Conservation (phyloP, 164 flowering plant species). For the Magnolia officinalis region DNA sequence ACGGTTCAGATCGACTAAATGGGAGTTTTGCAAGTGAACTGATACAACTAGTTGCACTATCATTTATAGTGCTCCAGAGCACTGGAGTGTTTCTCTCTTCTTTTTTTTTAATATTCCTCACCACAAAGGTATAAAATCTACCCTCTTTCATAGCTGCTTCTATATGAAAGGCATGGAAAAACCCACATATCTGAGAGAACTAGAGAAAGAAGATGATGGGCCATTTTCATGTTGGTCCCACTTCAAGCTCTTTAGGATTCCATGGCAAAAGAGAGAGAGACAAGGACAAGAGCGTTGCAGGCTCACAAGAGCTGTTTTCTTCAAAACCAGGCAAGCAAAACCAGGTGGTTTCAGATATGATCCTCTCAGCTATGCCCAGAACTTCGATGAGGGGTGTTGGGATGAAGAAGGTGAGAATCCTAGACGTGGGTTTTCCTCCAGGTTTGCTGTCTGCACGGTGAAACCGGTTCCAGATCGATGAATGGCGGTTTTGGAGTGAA, state of each 20-base stretch:
- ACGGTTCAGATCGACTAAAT: too few species aligned
- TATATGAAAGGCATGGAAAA: constrained; percentile 10
- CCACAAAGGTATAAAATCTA: neutral
- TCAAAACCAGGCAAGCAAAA: constrained; percentile 16
- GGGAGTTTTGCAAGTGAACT: too few species aligned
- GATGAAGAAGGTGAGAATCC: constrained; percentile 24
- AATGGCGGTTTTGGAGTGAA: constrained; percentile 1
- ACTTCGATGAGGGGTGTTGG: constrained; percentile 42
- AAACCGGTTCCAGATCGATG: constrained; percentile 5
- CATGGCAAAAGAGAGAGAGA: constrained; percentile 19
- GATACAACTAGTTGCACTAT: too few species aligned
- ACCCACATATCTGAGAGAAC: neutral
- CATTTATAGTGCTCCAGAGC: too few species aligned
- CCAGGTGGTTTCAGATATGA: constrained; percentile 35
- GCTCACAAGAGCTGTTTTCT: neutral
- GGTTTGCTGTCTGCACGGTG: constrained; percentile 28
- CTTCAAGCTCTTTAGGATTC: constrained; percentile 26
- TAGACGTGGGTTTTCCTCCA: constrained; percentile 33
- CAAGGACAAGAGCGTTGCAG: constrained; percentile 1
- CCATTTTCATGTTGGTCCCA: constrained; percentile 37
- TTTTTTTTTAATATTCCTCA: neutral
- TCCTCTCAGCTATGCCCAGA: constrained; percentile 52
- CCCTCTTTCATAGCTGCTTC: neutral
- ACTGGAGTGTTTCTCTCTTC: too few species aligned
- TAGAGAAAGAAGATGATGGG: constrained; percentile 10